Conservation (phyloP, 306 rosid species). For the Corylus americana region DNA sequence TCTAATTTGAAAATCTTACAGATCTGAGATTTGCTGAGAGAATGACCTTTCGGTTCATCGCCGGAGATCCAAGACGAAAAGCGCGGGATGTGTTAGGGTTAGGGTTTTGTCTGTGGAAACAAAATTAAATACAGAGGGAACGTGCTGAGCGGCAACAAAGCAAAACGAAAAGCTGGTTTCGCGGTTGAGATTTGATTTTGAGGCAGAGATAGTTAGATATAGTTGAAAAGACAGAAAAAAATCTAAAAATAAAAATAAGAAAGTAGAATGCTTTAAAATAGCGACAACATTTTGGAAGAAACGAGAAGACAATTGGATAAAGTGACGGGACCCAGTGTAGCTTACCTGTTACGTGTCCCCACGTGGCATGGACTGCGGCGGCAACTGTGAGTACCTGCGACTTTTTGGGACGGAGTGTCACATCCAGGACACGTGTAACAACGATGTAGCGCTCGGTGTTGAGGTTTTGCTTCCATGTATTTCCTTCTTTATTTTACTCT, state of each 20-base stretch:
- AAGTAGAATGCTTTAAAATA: constrained; percentile 16
- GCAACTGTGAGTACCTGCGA: constrained; percentile 27
- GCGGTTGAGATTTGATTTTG: constrained; percentile 73
- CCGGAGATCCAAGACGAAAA: constrained; percentile 28
- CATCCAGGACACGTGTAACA: constrained; percentile 35
- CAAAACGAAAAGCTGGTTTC: constrained; percentile 60
- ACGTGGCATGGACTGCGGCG: constrained; percentile 42
- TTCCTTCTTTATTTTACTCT: neutral
- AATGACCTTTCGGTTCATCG: constrained; percentile 14
- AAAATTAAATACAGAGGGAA: constrained; percentile 12
- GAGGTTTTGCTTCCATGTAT: neutral
- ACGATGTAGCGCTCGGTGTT: neutral
- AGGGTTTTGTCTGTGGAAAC: constrained; percentile 64
- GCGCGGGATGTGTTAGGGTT: constrained; percentile 33
- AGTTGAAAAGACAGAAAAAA: neutral
- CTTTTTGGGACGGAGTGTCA: constrained; percentile 34
- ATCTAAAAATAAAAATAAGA: neutral
- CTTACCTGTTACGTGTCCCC: constrained; percentile 22
- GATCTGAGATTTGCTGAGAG: constrained; percentile 53
- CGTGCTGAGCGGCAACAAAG: constrained; percentile 60
- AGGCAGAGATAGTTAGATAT: constrained; percentile 39
- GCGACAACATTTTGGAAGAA: constrained; percentile 46
- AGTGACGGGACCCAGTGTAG: constrained; percentile 39
- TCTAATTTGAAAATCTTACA: constrained; percentile 31
- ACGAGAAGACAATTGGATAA: constrained; percentile 67